Base-by-base conservation (phyloP, 345 rosid species). In the Murraya paniculata region DNA sequence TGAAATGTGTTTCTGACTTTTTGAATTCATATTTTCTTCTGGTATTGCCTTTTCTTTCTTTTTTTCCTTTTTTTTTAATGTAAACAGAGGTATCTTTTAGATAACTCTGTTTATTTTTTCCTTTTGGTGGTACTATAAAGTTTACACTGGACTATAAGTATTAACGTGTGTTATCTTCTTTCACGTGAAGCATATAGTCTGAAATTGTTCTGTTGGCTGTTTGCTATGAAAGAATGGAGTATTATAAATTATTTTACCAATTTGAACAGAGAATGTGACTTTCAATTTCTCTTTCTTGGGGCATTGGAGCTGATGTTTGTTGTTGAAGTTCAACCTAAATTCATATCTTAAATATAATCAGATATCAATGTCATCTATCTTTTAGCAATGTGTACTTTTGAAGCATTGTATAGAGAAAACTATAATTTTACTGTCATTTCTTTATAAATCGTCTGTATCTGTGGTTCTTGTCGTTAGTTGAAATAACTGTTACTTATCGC, bases 11-110 rank as follows among this genome's bases (percentile, higher is more conserved):
- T n/a, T 81, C 1, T 67, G 55, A 9, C 25, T 76, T 56, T 13
- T 14, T n/a, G 71, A 76, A 65, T 59, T 65, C 72, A 55, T 64
- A 14, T 68, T 18, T 50, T 73, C 25, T 36, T 58, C 75, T 60
- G 41, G 3, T 72, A 55, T 74, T 48, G 24, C 48, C 39, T 18
- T 31, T 77, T 72, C 55, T 68, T 67, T 7, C 38, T 56, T 10
- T 25, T 13, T 5, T 33, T n/a, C n/a, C n/a, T n/a, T n/a, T 57
- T 10, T 31, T 11, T 56, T 45, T 0, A 38, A 19, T 33, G 48
- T 58, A 36, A 28, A 18, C 14, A 45, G 71, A 22, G 18, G 5
- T 66, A 9, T 39, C 31, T 59, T 59, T 31, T 35, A 71, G 18
- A 45, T 45, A 13, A 45, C 50, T 18, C 22, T 78, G 31, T n/a